These are phyloP conservation scores for Niveomyces coronatus DNA, from an alignment of 2,329 filamentous ascomycete species.

Conservation along the genomic window DNA sequence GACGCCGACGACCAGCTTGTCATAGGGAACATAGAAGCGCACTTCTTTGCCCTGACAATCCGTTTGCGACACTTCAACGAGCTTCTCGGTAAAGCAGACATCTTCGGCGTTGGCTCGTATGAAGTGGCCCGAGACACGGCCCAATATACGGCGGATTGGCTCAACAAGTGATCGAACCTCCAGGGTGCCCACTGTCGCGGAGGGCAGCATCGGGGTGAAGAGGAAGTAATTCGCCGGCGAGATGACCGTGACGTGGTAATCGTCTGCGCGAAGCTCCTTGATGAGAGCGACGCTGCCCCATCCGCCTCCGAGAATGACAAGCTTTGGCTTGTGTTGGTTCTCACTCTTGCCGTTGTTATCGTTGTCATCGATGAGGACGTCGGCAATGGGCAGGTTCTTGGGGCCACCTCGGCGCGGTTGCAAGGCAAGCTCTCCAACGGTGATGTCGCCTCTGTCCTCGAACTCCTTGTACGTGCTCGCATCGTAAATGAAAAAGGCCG, in stretches of 20 bases:
- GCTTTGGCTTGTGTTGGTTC: slow-evolving; percentile 77
- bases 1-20: slow-evolving; percentile 88
- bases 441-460: slow-evolving; percentile 56
- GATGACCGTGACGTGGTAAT: slow-evolving; percentile 93
- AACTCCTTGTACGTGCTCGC: slow-evolving; percentile 78
- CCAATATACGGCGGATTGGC: slow-evolving; percentile 77
- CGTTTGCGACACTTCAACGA: slow-evolving; percentile 74
- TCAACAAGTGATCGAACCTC: slow-evolving; percentile 87
- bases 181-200: slow-evolving; percentile 89
- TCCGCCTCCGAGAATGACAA: slow-evolving; percentile 87
- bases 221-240: slow-evolving; percentile 95
- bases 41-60: slow-evolving; percentile 62
- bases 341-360: slow-evolving; percentile 59
- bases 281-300: slow-evolving; percentile 91
- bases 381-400: slow-evolving; percentile 88
- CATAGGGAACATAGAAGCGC: slow-evolving; percentile 90
- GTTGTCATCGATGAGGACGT: slow-evolving; percentile 81
- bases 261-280: slow-evolving; percentile 79
- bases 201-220: slow-evolving; percentile 96
- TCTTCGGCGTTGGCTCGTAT: slow-evolving; percentile 78
- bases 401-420: slow-evolving; percentile 75
- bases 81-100: slow-evolving; percentile 81
- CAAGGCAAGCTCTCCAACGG: slow-evolving; percentile 75
- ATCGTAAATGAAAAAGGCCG: slow-evolving; percentile 90
- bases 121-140: slow-evolving; percentile 75